Conservation (phyloP, 129 eudicot species). For the Flaveria trinervia region DNA sequence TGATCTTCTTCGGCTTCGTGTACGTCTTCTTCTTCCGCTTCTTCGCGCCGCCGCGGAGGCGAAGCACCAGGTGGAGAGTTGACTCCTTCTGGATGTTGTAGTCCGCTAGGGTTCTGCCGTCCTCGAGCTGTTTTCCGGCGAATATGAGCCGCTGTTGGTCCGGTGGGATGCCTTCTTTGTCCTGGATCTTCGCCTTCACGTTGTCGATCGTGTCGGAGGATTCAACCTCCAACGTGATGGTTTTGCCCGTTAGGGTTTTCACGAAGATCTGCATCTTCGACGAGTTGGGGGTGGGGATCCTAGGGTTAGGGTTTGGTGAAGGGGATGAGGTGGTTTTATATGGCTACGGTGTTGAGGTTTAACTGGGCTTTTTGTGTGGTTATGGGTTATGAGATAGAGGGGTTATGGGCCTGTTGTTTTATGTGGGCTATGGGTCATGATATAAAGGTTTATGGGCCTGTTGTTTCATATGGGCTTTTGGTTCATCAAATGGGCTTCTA, state of each 20-base stretch:
- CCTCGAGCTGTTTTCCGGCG: constrained; percentile 72
- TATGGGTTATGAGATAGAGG: neutral
- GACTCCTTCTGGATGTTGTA: constrained; percentile 70
- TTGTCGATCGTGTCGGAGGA: constrained; percentile 78
- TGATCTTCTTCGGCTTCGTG: constrained; percentile 55
- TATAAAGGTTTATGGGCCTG: too few species aligned
- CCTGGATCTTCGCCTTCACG: constrained; percentile 80
- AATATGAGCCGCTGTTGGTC: constrained; percentile 77
- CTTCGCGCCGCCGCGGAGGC: constrained; percentile 60
- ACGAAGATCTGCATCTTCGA: constrained; percentile 78
- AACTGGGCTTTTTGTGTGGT: neutral
- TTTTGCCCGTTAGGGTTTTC: constrained; percentile 79
- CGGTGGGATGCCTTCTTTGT: constrained; percentile 86
- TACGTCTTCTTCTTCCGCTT: constrained; percentile 58
- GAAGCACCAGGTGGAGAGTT: constrained; percentile 56
- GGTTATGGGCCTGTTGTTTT: neutral
- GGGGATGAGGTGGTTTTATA: neutral
- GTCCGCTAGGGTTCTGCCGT: constrained; percentile 62
- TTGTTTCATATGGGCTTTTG: too few species aligned
- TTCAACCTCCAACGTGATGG: constrained; percentile 78
- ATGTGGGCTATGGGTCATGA: too few species aligned
- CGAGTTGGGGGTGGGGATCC: neutral
- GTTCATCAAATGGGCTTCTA: neutral
- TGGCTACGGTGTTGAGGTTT: neutral
- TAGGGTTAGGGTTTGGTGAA: constrained; percentile 26